Percentiles rank a stretch among this genome's conserved stretches.
phyloP scores from a whole-genome alignment of 2,329 filamentous ascomycete genomes.

The Blastomyces parvus region DNA sequence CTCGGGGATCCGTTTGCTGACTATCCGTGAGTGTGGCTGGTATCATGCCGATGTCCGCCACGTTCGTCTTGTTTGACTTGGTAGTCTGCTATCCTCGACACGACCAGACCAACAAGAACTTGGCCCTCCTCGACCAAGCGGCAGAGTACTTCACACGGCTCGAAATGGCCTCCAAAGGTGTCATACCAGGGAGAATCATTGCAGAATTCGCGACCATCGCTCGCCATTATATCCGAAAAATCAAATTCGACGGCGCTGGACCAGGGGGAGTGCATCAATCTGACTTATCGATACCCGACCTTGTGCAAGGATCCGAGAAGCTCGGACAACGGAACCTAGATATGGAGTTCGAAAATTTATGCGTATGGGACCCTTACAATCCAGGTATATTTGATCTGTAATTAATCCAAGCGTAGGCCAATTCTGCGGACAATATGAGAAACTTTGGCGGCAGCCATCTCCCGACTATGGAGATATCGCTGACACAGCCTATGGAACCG shows the following conservation, averaged over 20 bases:
- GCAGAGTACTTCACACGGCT: conserved; percentile 38
- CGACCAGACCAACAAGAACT: conserved; percentile 29
- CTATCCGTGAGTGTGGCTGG: conserved; percentile 24
- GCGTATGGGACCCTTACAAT: not conserved
- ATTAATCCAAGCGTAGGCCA: not conserved
- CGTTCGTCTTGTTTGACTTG: conserved; percentile 37
- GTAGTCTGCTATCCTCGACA: conserved; percentile 32
- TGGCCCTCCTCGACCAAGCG: conserved; percentile 35
- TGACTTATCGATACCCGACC: not conserved
- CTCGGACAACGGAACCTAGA: not conserved
- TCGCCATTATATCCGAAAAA: not conserved
- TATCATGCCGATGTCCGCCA: conserved; percentile 29
- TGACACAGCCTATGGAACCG: not conserved
- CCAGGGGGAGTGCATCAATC: not conserved
- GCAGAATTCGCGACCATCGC: not conserved
- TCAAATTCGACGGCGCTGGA: not conserved
- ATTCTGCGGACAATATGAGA: not conserved
- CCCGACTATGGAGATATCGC: not conserved
- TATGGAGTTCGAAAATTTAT: not conserved
- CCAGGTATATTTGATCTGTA: not conserved
- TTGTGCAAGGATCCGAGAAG: not conserved
- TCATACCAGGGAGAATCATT: not conserved
- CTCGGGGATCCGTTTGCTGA: conserved; percentile 3
- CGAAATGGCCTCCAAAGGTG: conserved; percentile 19
- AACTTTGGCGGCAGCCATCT: not conserved